phyloP scores from a whole-genome alignment of 768 basidiomycete species.

The Dioszegia hungarica region DNA sequence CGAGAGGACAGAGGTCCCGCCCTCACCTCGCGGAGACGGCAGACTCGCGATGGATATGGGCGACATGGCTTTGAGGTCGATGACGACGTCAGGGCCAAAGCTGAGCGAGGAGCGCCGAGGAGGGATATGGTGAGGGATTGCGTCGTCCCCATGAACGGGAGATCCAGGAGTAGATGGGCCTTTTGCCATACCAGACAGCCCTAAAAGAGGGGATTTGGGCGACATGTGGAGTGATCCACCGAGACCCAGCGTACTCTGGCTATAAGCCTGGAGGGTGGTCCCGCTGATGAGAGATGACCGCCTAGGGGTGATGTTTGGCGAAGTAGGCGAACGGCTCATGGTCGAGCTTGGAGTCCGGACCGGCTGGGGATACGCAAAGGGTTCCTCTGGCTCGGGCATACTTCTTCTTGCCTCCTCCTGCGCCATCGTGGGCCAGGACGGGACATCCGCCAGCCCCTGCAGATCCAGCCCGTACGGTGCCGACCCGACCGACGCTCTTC shows the following conservation, averaged over 20 bases:
- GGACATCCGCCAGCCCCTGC: constrained; percentile 1
- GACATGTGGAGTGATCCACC: constrained; percentile 4
- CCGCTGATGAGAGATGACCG: neutral
- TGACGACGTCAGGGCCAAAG: constrained; percentile 2
- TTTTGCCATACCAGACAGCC: neutral
- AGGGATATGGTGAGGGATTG: constrained; percentile 33
- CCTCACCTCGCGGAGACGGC: neutral
- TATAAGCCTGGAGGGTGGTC: neutral
- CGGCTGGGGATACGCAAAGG: constrained; percentile 32
- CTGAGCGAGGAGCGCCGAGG: constrained; percentile 31
- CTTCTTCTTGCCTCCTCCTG: constrained; percentile 19
- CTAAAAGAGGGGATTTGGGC: constrained; percentile 10
- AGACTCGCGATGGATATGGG: neutral
- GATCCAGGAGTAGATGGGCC: neutral
- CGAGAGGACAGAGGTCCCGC: constrained; percentile 3
- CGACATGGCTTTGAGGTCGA: neutral
- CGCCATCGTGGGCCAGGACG: constrained; percentile 28
- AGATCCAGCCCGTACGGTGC: constrained; percentile 5
- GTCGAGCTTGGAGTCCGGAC: constrained; percentile 26
- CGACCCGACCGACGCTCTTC: constrained; percentile 14
- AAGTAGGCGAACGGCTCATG: constrained; percentile 23
- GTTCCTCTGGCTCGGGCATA: constrained; percentile 9
- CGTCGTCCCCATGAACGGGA: constrained; percentile 18
- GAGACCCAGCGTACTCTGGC: neutral
- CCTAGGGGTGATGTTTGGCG: constrained; percentile 2